Evolutionary conservation across 225 moss, liverwort and hornwort genomes (phyloP).

Genomic region (Physcomitrellopsis africana): DNA sequence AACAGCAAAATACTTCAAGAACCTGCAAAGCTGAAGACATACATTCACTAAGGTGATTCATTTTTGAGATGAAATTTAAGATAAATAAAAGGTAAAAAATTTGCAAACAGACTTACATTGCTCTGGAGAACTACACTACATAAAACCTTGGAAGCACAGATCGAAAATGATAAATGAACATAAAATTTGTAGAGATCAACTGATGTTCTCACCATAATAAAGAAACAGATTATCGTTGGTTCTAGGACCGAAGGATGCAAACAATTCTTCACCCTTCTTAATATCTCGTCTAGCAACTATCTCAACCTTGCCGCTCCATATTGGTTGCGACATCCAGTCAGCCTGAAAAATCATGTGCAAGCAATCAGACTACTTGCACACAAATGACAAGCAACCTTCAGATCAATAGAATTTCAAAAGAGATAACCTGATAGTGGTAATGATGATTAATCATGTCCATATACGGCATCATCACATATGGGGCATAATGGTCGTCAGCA

Average conservation of each 20-base stretch:
- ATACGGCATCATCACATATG: slow-evolving; percentile 97
- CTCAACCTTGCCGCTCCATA: slow-evolving; percentile 88
- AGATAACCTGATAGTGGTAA: slow-evolving; percentile 80
- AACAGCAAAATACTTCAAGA: background rate
- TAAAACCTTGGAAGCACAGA: slow-evolving; percentile 6
- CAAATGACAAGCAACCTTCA: background rate
- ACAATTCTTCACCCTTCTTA: slow-evolving; percentile 77
- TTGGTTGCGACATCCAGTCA: slow-evolving; percentile 91
- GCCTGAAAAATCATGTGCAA: slow-evolving; percentile 53
- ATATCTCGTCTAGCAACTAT: slow-evolving; percentile 79
- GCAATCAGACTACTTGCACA: slow-evolving; percentile 25
- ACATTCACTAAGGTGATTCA: no score
- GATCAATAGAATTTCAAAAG: slow-evolving; percentile 24
- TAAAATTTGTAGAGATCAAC: background rate
- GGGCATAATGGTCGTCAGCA: slow-evolving; percentile 78
- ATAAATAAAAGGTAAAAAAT: no score
- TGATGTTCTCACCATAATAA: slow-evolving; percentile 68
- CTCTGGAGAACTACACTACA: background rate
- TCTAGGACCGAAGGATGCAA: slow-evolving; percentile 95
- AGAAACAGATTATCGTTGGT: slow-evolving; percentile 93
- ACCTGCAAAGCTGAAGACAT: background rate
- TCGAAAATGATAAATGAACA: slow-evolving; percentile 8
- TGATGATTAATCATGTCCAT: slow-evolving; percentile 99
- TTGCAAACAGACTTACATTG: background rate
- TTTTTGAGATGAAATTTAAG: no score